Evolutionary conservation across 257 asterid species (phyloP), one percentile per base, ranked within the genome.

Genomic region (Solanum pinnatisectum): DNA sequence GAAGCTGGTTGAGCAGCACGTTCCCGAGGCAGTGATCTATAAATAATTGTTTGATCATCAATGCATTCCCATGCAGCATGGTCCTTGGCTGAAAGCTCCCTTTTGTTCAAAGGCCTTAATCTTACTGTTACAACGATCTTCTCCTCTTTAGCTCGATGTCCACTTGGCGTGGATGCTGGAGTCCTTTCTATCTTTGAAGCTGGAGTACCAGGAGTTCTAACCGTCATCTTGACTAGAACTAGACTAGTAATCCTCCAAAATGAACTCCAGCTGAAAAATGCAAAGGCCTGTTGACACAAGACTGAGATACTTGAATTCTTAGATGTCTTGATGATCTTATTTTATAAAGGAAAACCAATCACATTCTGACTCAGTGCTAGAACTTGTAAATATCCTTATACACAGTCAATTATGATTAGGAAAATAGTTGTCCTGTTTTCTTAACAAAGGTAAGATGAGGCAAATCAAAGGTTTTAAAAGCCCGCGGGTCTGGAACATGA

Each of bases 31-130:
- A 89, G 86, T 36, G 95, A 92, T 89, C 89, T 95, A 90, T 92
- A 94, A 37, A 92, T 93, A 77, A 96, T 92, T 27, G 96, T 95
- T 39, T 93, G 93, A 92, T 95, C 96, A 88, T 95, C 98, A 8
- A 90, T 86, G 93, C 99, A 96, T 56, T 95, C 98, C 99, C 99
- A 96, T n/a, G 97, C 94, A 42, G 96, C 90, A 89, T 93, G 94
- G 87, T 96, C 99, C 89, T 95, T 96, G 10, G 96, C 86, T 25
- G 89, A 88, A 83, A 92, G 96, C 92, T 96, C 99, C 90, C 96
- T 93, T 92, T 93, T 96, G 93, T 94, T 96, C 90, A 96, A 83
- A 39, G 99, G 99, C 93, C 99, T 94, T 88, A 95, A 88, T 87
- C 99, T 71, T 49, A 96, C 96, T 4, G 99, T 96, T 15, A 96